A percentile compares a stretch with the other conserved stretches of the same genome.
Evolutionary conservation across 2,329 filamentous ascomycete genomes (phyloP).

Genomic region (Claviceps fusiformis): DNA sequence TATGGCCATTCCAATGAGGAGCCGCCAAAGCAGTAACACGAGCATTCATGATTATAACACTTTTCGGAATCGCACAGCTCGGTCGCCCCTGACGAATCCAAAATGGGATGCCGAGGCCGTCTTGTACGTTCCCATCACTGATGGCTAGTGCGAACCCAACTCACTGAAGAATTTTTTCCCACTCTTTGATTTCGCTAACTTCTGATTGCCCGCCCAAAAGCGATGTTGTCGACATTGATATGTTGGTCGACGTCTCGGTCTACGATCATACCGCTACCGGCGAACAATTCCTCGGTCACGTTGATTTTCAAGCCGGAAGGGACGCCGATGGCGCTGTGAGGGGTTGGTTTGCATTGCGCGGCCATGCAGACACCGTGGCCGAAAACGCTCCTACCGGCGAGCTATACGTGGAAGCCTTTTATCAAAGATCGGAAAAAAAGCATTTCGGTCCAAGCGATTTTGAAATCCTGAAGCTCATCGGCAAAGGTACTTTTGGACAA

Average conservation of each 20-base stretch:
- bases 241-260: constrained; percentile 81
- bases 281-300: constrained; percentile 84
- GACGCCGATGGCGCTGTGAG: constrained; percentile 59
- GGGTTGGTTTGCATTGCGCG: constrained; percentile 73
- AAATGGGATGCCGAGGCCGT: constrained; percentile 92
- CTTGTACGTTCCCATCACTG: constrained; percentile 58
- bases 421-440: constrained; percentile 77
- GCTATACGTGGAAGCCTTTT: constrained; percentile 74
- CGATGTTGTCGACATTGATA: constrained; percentile 85
- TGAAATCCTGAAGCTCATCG: constrained; percentile 88
- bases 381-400: constrained; percentile 75
- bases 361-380: constrained; percentile 55
- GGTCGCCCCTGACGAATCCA: constrained; percentile 57
- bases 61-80: constrained; percentile 44
- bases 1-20: constrained; percentile 94
- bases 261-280: constrained; percentile 71
- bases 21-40: constrained; percentile 91
- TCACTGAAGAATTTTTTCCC: not conserved
- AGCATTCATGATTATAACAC: constrained; percentile 56
- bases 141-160: not conserved
- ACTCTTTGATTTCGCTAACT: constrained; percentile 5
- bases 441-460: constrained; percentile 93
- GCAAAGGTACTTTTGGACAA: constrained; percentile 95
- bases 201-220: constrained; percentile 36
- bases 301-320: constrained; percentile 58